phyloP scores from a whole-genome alignment of 2,329 filamentous ascomycete species.

The Xylariaceae sp. region DNA sequence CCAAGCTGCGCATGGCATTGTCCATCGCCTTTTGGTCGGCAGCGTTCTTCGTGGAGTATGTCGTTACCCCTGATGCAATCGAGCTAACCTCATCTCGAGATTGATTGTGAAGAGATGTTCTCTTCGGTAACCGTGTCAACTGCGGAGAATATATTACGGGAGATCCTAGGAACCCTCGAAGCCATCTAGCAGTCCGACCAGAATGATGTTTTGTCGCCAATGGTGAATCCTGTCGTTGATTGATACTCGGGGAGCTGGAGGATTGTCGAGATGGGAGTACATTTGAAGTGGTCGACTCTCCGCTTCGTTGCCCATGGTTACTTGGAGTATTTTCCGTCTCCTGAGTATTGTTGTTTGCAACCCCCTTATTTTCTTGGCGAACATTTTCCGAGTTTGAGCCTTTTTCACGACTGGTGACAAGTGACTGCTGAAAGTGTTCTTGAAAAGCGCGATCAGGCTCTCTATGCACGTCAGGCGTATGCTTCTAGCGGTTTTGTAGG shows the following conservation, averaged over 20 bases:
- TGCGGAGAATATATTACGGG: constrained; percentile 8
- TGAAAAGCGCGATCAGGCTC: constrained; percentile 8
- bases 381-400: constrained; percentile 19
- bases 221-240: constrained; percentile 8
- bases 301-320: neutral
- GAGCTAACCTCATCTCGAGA: constrained; percentile 16
- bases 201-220: constrained; percentile 19
- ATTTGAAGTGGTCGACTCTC: constrained; percentile 10
- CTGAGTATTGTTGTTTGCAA: neutral
- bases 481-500: neutral
- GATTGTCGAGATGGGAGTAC: constrained; percentile 9
- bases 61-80: constrained; percentile 22
- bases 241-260: neutral
- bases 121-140: constrained; percentile 29
- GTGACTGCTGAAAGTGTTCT: constrained; percentile 13
- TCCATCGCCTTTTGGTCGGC: constrained; percentile 24
- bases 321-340: neutral
- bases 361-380: constrained; percentile 6
- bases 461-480: neutral
- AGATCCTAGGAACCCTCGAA: constrained; percentile 28
- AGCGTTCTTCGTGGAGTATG: constrained; percentile 26
- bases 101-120: constrained; percentile 21
- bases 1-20: constrained; percentile 35
- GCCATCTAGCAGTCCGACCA: constrained; percentile 25
- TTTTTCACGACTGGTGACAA: constrained; percentile 10